Conservation (phyloP, 2,329 filamentous ascomycete genomes). For the Xylariaceae sp. region DNA sequence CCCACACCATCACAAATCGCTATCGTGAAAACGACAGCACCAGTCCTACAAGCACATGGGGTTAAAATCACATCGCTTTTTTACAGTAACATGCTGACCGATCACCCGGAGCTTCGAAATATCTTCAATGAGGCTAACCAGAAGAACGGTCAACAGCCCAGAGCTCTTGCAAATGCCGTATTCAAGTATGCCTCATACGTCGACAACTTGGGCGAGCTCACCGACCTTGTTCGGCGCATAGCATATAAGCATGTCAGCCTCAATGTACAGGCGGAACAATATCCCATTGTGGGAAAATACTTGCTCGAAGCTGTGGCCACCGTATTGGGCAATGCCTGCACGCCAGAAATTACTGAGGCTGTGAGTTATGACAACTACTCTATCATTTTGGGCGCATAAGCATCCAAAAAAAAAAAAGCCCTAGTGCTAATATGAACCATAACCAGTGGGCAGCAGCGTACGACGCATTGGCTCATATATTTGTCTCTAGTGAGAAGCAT, state of each 20-base stretch:
- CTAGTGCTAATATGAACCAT: slow-evolving; percentile 1
- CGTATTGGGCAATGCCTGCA: slow-evolving; percentile 65
- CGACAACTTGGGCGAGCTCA: slow-evolving; percentile 61
- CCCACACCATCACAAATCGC: slow-evolving; percentile 61
- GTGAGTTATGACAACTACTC: slow-evolving; percentile 7
- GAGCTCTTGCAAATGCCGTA: slow-evolving; percentile 65
- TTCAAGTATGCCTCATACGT: slow-evolving; percentile 71
- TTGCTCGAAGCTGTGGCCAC: slow-evolving; percentile 64
- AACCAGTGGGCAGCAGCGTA: slow-evolving; percentile 64
- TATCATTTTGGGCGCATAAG: background rate
- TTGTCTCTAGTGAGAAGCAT: slow-evolving; percentile 60
- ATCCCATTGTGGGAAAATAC: slow-evolving; percentile 64
- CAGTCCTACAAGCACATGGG: slow-evolving; percentile 66
- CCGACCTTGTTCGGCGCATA: slow-evolving; percentile 60
- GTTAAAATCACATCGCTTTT: slow-evolving; percentile 66
- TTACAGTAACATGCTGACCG: slow-evolving; percentile 64
- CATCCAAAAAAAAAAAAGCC: background rate
- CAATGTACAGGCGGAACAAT: slow-evolving; percentile 65
- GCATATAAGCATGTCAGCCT: slow-evolving; percentile 73
- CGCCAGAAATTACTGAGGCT: slow-evolving; percentile 61
- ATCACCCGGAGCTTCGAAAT: slow-evolving; percentile 62
- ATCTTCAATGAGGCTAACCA: slow-evolving; percentile 71
- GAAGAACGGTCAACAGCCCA: slow-evolving; percentile 61
- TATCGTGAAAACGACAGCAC: slow-evolving; percentile 74
- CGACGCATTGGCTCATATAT: slow-evolving; percentile 64